phyloP scores from a whole-genome alignment of 2,329 filamentous ascomycete species.

The Cladophialophora bantiana region DNA sequence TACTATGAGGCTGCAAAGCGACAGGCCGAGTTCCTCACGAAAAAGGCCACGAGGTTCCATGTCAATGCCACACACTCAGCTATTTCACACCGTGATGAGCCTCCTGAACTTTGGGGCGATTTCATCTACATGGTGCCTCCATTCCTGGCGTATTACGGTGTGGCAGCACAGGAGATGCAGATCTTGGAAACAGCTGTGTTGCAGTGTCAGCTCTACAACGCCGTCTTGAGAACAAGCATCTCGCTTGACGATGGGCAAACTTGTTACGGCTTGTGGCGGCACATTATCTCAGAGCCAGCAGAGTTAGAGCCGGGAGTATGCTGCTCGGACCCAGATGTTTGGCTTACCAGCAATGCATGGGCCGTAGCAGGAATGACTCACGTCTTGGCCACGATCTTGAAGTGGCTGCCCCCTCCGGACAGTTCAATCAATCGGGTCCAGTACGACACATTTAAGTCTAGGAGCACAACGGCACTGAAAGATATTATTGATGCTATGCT shows the following conservation, averaged over 20 bases:
- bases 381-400: conserved; percentile 51
- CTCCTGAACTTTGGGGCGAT: conserved; percentile 58
- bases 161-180: conserved; percentile 47
- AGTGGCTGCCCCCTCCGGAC: conserved; percentile 41
- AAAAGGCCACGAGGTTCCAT: conserved; percentile 49
- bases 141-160: conserved; percentile 56
- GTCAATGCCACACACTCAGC: conserved; percentile 49
- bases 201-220: conserved; percentile 53
- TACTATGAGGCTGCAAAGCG: conserved; percentile 50
- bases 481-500: conserved; percentile 48
- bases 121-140: conserved; percentile 61
- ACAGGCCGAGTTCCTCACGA: conserved; percentile 52
- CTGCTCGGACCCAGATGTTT: conserved; percentile 44
- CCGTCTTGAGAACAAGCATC: conserved; percentile 46
- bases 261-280: conserved; percentile 52
- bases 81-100: conserved; percentile 55
- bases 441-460: conserved; percentile 28
- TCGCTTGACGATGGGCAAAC: conserved; percentile 27
- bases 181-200: conserved; percentile 48
- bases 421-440: conserved; percentile 33
- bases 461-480: conserved; percentile 43
- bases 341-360: conserved; percentile 54
- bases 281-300: conserved; percentile 52
- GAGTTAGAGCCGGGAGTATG: conserved; percentile 53
- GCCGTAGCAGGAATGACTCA: conserved; percentile 56